phyloP scores from a whole-genome alignment of 805 yeast species.

The Saccharomyces jurei region DNA sequence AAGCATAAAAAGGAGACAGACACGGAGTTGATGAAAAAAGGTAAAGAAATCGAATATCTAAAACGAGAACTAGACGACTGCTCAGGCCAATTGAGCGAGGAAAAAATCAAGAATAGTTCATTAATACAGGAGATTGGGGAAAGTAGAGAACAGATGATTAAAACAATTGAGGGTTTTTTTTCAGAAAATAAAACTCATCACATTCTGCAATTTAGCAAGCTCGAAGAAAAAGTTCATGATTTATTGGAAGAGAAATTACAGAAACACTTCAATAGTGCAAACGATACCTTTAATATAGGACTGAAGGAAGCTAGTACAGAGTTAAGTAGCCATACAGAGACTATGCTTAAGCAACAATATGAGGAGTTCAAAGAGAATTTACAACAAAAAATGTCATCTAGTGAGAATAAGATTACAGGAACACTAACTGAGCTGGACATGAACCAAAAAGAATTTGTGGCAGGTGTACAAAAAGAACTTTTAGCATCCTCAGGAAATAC shows the following conservation, averaged over 20 bases:
- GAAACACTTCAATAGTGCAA: not conserved
- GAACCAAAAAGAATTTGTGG: not conserved
- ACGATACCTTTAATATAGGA: slow-evolving; percentile 1
- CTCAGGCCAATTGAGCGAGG: slow-evolving; percentile 41
- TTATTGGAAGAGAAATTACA: slow-evolving; percentile 1
- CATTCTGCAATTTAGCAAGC: not conserved
- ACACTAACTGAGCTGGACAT: not conserved
- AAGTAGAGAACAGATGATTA: slow-evolving; percentile 5
- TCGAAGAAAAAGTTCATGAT: slow-evolving; percentile 2
- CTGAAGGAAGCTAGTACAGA: not conserved
- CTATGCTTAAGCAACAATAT: not conserved
- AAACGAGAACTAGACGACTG: slow-evolving; percentile 35
- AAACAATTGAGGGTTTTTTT: not conserved
- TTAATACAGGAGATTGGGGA: slow-evolving; percentile 15
- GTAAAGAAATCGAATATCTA: slow-evolving; percentile 31
- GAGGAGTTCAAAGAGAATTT: not conserved
- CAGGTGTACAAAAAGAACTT: not conserved
- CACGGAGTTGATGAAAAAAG: slow-evolving; percentile 17
- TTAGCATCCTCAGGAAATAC: not conserved
- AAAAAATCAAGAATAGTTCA: slow-evolving; percentile 32
- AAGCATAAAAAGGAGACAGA: slow-evolving; percentile 16
- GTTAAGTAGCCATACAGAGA: not conserved
- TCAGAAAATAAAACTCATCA: not conserved
- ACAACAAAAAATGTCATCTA: not conserved
- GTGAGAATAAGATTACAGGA: not conserved